These are phyloP conservation scores for Parasitella parasitica DNA, from an alignment of 371 early-diverging fungal species.

Conservation along the genomic window DNA sequence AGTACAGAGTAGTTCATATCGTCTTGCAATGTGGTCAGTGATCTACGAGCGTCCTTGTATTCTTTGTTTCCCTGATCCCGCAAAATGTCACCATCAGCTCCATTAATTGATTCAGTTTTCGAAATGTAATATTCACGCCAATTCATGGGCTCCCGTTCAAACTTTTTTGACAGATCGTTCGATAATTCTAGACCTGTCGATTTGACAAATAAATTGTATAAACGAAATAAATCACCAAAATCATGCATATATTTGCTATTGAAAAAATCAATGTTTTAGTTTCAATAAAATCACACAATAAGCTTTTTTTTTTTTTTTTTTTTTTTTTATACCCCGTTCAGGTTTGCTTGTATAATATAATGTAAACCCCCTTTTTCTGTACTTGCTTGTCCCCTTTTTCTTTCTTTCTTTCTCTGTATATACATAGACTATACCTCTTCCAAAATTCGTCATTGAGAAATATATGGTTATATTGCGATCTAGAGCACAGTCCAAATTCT, in stretches of 20 bases:
- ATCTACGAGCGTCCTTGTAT: constrained; percentile 42
- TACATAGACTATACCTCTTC: constrained; percentile 30
- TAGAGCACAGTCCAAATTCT: constrained; percentile 2
- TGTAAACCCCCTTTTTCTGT: too few relatives aligned
- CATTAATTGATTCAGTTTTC: constrained; percentile 28
- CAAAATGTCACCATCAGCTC: constrained; percentile 34
- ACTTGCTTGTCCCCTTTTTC: too few relatives aligned
- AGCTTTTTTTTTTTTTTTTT: too few relatives aligned
- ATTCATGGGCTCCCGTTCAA: constrained; percentile 39
- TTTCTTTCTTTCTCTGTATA: too few relatives aligned
- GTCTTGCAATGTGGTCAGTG: constrained; percentile 46
- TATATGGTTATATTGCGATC: background rate
- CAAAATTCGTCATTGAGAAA: constrained; percentile 17
- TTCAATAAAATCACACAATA: too few relatives aligned
- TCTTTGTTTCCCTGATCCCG: constrained; percentile 45
- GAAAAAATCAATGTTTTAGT: background rate
- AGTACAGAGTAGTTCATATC: constrained; percentile 43
- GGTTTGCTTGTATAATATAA: too few relatives aligned
- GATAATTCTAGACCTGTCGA: constrained; percentile 51
- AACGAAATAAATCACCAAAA: constrained; percentile 57
- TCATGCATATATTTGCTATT: constrained; percentile 49
- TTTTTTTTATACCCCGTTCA: too few relatives aligned
- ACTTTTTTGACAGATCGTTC: constrained; percentile 37
- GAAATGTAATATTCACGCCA: constrained; percentile 50
- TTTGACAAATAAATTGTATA: constrained; percentile 43